Evolutionary conservation across 805 yeast species (phyloP), one percentile per base, ranked within the genome.

Genomic region (Sugiyamaella smithiae): DNA sequence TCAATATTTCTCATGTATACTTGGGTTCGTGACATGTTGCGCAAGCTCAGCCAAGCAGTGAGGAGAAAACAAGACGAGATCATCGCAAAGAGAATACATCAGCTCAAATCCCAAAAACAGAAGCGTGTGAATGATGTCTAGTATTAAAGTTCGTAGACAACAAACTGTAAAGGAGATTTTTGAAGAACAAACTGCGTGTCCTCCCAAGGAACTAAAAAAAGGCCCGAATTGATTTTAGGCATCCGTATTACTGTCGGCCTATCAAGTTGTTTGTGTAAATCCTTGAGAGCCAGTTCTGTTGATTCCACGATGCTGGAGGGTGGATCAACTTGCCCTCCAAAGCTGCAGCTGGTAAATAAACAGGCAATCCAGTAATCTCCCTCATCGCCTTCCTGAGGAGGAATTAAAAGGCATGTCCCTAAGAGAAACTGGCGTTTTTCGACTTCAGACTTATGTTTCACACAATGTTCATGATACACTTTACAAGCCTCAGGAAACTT

Each of bases 191-290:
- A 57, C 60, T 81, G 91, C 0, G 95, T 86, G 8, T 73, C 55
- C 11, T 71, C 74, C 95, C 95, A 87, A 0, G 95, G 93, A 5
- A 85, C 89, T 1, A 75, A 75, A 63, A 87, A 88, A 1, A 88
- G 77, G 0, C 95, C 95, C 25, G 91, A 77, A 57, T 88, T 88
- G 56, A 88, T 87, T 63, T 76, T 75, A 19, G 96, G 95, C 84
- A 88, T 78, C 54, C 74, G 73, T 2, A 86, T 59, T 0, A 64
- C 62, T 53, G n/a, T 29, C 33, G 50, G 51, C 3, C 38, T 36
- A 16, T 53, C 55, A 40, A 77, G 48, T 56, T 80, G 80, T 1
- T 32, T 40, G 16, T 60, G 56, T 52, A 85, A 62, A 57, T 80
- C 78, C 0, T 52, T 45, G 55, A 85, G 57, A 1, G 88, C 81